phyloP scores from a whole-genome alignment of 805 yeast genomes.

The Komagataella pastoris region DNA sequence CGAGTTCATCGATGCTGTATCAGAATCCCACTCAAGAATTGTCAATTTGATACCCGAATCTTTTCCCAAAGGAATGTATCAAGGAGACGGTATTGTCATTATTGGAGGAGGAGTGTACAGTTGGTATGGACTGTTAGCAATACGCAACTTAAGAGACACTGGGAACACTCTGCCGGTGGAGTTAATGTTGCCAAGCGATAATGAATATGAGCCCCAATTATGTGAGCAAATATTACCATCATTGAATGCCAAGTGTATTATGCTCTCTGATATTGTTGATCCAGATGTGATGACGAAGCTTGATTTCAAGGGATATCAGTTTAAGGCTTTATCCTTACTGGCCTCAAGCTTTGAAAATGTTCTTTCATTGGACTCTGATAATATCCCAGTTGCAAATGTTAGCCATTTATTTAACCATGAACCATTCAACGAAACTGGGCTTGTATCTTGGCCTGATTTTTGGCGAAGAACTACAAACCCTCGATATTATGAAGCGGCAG shows the following conservation, averaged over 20 bases:
- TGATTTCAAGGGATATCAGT: slow-evolving; percentile 18
- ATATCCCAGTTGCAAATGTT: slow-evolving; percentile 30
- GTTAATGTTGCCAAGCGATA: slow-evolving; percentile 23
- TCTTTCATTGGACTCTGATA: slow-evolving; percentile 31
- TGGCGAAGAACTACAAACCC: slow-evolving; percentile 59
- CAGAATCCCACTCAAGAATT: slow-evolving; percentile 30
- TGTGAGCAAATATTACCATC: slow-evolving; percentile 25
- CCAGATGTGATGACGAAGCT: slow-evolving; percentile 10
- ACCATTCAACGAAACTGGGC: slow-evolving; percentile 28
- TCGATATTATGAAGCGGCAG: slow-evolving; percentile 41
- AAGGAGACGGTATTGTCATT: slow-evolving; percentile 42
- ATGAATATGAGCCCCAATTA: slow-evolving; percentile 22
- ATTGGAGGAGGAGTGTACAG: slow-evolving; percentile 47
- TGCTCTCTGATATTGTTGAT: slow-evolving; percentile 22
- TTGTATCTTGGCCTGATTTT: slow-evolving; percentile 56
- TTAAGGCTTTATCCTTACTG: slow-evolving; percentile 24
- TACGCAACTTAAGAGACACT: slow-evolving; percentile 29
- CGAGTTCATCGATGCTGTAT: slow-evolving; percentile 30
- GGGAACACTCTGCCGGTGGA: slow-evolving; percentile 34
- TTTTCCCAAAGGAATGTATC: slow-evolving; percentile 22
- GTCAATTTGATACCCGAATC: slow-evolving; percentile 32
- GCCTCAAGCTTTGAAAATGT: slow-evolving; percentile 34
- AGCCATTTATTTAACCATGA: slow-evolving; percentile 34
- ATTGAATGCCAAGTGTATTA: slow-evolving; percentile 26
- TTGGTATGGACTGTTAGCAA: slow-evolving; percentile 35